A percentile compares a stretch with the other conserved stretches of the same genome.
These are phyloP conservation scores for Emmonsiellopsis sp. DNA, from an alignment of 2,329 filamentous ascomycete species.

Conservation along the genomic window DNA sequence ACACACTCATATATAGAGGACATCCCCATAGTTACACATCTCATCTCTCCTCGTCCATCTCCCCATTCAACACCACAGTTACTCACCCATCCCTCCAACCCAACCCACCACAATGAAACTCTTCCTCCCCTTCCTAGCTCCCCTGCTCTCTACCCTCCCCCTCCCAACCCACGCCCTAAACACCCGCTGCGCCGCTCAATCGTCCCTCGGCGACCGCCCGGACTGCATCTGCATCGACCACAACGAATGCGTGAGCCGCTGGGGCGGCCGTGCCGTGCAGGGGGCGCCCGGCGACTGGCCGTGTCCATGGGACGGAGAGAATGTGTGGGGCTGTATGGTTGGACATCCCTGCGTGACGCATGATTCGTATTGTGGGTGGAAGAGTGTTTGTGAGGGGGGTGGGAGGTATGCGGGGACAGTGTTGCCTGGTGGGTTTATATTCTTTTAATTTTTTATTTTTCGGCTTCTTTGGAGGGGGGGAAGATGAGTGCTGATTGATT, in stretches of 20 bases:
- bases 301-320: background rate
- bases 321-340: constrained; percentile 1
- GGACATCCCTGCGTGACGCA: background rate
- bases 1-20: too few species aligned
- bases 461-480: background rate
- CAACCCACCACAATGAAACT: background rate
- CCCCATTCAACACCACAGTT: background rate
- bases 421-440: background rate
- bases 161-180: background rate
- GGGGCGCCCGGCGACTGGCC: background rate
- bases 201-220: background rate
- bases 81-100: background rate
- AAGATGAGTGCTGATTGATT: background rate
- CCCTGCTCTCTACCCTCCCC: background rate
- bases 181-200: background rate
- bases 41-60: background rate
- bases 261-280: background rate
- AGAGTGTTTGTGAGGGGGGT: background rate
- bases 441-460: background rate
- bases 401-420: background rate
- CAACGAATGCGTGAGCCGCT: background rate
- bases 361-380: constrained; percentile 3
- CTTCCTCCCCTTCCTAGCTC: background rate
- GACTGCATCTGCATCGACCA: constrained; percentile 2
- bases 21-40: too few species aligned